Evolutionary conservation across 83 land plant genomes (phyloP).

Genomic region (Thuja plicata): DNA sequence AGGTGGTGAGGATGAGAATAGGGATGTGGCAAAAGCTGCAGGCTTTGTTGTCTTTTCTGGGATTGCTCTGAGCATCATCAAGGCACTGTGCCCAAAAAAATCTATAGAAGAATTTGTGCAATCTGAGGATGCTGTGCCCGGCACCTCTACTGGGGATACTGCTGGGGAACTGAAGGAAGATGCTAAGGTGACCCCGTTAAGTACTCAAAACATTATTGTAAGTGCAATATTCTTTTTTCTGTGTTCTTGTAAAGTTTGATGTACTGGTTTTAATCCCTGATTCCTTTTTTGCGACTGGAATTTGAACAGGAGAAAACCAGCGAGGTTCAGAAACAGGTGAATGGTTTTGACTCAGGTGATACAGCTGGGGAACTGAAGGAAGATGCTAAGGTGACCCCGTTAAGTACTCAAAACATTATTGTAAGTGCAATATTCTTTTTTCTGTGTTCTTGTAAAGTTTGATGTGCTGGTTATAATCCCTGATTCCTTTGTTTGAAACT

Average conservation of each 20-base stretch:
- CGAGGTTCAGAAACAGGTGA: background rate
- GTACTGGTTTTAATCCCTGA: background rate
- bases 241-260: background rate
- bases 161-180: slow-evolving; percentile 7
- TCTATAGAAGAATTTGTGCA: background rate
- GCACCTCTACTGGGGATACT: background rate
- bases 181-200: background rate
- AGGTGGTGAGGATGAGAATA: background rate
- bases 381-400: background rate
- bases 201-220: background rate
- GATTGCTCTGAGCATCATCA: slow-evolving; percentile 7
- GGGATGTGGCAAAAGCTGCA: slow-evolving; percentile 9
- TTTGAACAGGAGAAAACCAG: slow-evolving; percentile 11
- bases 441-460: background rate
- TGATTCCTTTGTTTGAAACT: background rate
- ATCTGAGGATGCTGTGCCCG: background rate
- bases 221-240: background rate
- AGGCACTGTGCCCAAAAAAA: slow-evolving; percentile 10
- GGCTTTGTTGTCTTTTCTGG: slow-evolving; percentile 14
- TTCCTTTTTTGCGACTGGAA: background rate
- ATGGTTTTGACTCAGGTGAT: background rate
- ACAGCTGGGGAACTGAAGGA: slow-evolving; percentile 3
- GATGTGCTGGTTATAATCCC: background rate
- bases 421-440: background rate
- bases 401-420: background rate